Evolutionary conservation across 768 basidiomycete genomes (phyloP).

Genomic region (Austroboletus eburneus): DNA sequence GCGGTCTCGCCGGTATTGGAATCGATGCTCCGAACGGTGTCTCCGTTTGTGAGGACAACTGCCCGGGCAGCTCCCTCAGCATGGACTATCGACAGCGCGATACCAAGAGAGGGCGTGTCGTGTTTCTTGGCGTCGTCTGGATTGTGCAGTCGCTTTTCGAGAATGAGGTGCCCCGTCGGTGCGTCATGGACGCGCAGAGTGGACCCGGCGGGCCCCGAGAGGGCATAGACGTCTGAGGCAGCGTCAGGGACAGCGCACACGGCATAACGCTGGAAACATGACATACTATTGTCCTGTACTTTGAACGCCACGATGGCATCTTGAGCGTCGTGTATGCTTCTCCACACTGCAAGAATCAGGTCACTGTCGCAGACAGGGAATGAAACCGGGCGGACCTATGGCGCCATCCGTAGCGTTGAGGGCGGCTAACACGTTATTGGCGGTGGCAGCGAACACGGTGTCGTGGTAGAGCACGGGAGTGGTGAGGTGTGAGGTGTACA

Average conservation of each 20-base stretch:
- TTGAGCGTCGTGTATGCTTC: constrained; percentile 65
- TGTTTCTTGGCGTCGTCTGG: constrained; percentile 40
- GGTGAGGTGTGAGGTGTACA: constrained; percentile 43
- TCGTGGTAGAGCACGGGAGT: constrained; percentile 61
- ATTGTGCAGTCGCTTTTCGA: constrained; percentile 61
- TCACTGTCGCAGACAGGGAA: constrained; percentile 3
- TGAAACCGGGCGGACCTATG: constrained; percentile 47
- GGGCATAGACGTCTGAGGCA: constrained; percentile 55
- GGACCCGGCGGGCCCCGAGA: constrained; percentile 74
- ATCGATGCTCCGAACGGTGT: constrained; percentile 51
- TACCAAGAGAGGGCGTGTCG: constrained; percentile 54
- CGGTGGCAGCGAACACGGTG: constrained; percentile 62
- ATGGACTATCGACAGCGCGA: constrained; percentile 43
- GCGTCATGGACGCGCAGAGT: constrained; percentile 66
- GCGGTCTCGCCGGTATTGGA: constrained; percentile 45
- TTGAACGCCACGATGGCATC: constrained; percentile 69
- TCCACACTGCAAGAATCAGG: constrained; percentile 55
- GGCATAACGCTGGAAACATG: neutral
- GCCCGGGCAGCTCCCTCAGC: constrained; percentile 19
- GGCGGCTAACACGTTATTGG: constrained; percentile 74
- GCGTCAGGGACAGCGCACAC: neutral
- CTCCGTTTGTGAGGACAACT: constrained; percentile 56
- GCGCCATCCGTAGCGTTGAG: constrained; percentile 63
- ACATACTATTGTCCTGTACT: constrained; percentile 53
- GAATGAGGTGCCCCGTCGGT: constrained; percentile 55